Base-by-base conservation (phyloP, 352 stramenopile genomes). In the Pythium pyrilobum region DNA sequence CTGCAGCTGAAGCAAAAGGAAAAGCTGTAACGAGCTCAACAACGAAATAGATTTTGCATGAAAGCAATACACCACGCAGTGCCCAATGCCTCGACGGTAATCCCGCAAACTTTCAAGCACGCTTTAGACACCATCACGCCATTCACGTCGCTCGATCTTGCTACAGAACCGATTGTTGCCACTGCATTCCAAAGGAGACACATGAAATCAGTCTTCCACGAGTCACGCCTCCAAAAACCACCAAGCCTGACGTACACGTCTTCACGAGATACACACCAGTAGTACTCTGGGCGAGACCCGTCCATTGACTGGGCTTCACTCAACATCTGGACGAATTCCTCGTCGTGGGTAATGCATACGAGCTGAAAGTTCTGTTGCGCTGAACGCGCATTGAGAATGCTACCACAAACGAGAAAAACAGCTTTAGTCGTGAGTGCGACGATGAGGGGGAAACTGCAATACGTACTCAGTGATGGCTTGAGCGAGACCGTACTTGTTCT, bases 341-440 rank as follows among this genome's bases (percentile, higher is more conserved):
- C 96, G 67, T 99, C 98, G 77, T 99, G 98, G 2, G 98, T 99
- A 72, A 99, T 99, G 42, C 98, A 91, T 27, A 99, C 86, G 37
- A 99, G 84, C 74, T 99, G 98, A 65, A 99, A 99, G 70, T 99
- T 99, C 49, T 92, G 82, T 72, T 99, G 97, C 23, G 87, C 72
- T 3, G 85, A 77, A 32, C 97, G 84, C 12, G 89, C 88, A 36
- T 93, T 96, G 53, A 99, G 85, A 55, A 99, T 98, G 54, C 85
- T 92, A 42, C 13, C 39, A 50, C 32, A 52, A n/a, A 48, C 56
- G 40, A 46, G 13, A 59, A 44, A 52, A 32, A 43, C 43, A 44
- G 28, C 47, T 41, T 41, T 18, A 9, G 6, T 21, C 10, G 11
- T 21, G 36, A 10, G 31, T 10, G 4, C 15, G n/a, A 48, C 8